These are phyloP conservation scores for Fusarium mangiferae DNA, from an alignment of 2,329 filamentous ascomycete species.

Conservation along the genomic window DNA sequence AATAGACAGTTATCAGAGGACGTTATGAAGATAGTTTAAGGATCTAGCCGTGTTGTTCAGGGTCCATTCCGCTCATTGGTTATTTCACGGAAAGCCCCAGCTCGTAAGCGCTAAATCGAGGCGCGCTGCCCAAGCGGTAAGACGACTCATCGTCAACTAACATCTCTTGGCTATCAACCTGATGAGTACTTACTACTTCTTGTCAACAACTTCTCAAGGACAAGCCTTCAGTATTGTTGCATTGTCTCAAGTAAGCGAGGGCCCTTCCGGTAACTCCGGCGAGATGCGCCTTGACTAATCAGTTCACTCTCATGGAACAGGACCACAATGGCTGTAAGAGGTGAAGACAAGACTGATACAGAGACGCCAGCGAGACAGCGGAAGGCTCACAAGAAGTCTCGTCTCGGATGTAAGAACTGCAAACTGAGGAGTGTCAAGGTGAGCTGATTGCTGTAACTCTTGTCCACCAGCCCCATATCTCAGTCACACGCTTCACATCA, in stretches of 20 bases:
- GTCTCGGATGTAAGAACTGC: slow-evolving; percentile 65
- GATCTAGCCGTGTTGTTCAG: neutral
- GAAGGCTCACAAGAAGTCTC: slow-evolving; percentile 62
- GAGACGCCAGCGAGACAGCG: slow-evolving; percentile 40
- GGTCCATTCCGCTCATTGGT: neutral
- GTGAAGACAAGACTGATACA: neutral
- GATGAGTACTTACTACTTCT: neutral
- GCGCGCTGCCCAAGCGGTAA: neutral
- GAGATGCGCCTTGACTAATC: neutral
- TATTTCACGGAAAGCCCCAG: neutral
- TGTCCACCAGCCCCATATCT: neutral
- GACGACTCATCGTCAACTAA: neutral
- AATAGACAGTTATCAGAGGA: neutral
- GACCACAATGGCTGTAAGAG: slow-evolving; percentile 11
- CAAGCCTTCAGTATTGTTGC: neutral
- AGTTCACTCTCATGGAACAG: neutral
- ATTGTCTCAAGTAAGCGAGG: neutral
- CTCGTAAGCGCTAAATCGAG: slow-evolving; percentile 14
- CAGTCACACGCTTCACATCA: neutral
- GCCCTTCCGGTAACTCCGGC: slow-evolving; percentile 12
- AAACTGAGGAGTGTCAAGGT: slow-evolving; percentile 65
- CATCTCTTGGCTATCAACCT: neutral
- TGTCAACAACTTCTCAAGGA: neutral
- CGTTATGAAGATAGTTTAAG: neutral
- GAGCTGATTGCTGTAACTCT: neutral